These are phyloP conservation scores for Chimonanthus praecox DNA, from an alignment of 164 flowering plant genomes.

Conservation along the genomic window DNA sequence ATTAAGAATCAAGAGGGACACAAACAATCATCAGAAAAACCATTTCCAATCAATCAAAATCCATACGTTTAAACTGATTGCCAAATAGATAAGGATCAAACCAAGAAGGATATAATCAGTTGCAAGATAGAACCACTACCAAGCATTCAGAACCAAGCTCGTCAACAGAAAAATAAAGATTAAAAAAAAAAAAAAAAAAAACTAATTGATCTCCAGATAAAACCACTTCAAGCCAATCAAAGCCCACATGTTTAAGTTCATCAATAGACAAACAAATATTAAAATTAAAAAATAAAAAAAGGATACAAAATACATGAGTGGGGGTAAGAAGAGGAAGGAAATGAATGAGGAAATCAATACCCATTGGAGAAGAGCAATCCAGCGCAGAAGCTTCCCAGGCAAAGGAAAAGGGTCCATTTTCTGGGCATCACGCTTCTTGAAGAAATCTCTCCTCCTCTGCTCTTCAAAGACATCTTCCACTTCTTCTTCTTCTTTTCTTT, in stretches of 20 bases:
- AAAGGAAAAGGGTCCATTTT: conserved; percentile 48
- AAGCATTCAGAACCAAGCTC: too few relatives aligned
- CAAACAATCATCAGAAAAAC: conserved; percentile 3
- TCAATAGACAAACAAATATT: too few relatives aligned
- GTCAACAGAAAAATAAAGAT: too few relatives aligned
- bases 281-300: too few relatives aligned
- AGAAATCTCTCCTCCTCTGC: conserved; percentile 35
- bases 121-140: too few relatives aligned
- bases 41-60: background rate
- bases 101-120: too few relatives aligned
- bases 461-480: conserved; percentile 51
- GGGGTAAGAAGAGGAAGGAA: background rate
- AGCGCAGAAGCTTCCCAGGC: conserved; percentile 62
- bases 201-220: too few relatives aligned
- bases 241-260: too few relatives aligned
- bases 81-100: too few relatives aligned
- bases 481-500: conserved; percentile 16
- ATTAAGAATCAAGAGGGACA: too few relatives aligned
- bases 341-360: conserved; percentile 19
- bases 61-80: background rate
- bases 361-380: conserved; percentile 74
- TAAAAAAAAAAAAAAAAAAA: too few relatives aligned
- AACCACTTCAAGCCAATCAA: too few relatives aligned
- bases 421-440: conserved; percentile 34
- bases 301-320: background rate